A percentile compares a stretch with the other conserved stretches of the same genome.
Conservation (phyloP, 768 basidiomycete species). For the Lactifluus piperatus region DNA sequence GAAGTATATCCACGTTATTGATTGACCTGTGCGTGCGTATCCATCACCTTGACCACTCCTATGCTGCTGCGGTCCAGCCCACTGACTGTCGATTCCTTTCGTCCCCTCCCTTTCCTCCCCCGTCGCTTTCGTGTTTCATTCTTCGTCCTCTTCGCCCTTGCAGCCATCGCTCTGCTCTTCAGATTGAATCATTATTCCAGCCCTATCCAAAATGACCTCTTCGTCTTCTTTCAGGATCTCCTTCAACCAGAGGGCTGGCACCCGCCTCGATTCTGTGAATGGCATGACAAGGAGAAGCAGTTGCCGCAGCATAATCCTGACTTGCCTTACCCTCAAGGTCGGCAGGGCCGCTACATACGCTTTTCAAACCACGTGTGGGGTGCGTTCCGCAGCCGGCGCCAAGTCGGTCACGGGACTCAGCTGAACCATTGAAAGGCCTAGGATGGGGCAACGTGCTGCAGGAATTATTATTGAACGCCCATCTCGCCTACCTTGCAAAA, state of each 20-base stretch:
- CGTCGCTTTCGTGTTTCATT: neutral
- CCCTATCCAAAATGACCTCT: neutral
- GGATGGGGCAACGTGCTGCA: no score
- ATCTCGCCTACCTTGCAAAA: no score
- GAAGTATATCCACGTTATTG: no score
- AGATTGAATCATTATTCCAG: neutral
- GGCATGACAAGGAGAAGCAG: conserved; percentile 2
- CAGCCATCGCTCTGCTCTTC: neutral
- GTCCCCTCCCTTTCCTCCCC: neutral
- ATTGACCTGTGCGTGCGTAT: no score
- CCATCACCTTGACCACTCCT: no score
- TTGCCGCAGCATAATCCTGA: conserved; percentile 12
- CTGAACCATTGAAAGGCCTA: no score
- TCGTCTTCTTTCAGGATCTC: neutral
- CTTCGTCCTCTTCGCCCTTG: neutral
- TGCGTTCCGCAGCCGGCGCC: no score
- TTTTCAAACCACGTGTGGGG: conserved; percentile 13
- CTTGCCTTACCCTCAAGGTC: conserved; percentile 14
- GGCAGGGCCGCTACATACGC: conserved; percentile 12
- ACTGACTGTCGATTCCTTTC: no score
- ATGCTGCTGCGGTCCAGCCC: no score
- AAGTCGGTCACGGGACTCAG: no score
- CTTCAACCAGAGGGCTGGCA: neutral
- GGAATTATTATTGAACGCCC: no score
- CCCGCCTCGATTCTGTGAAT: conserved; percentile 9